Percentiles rank a stretch among this genome's conserved stretches.
Conservation (phyloP, 305 asterid species). For the Fraxinus dipetala region DNA sequence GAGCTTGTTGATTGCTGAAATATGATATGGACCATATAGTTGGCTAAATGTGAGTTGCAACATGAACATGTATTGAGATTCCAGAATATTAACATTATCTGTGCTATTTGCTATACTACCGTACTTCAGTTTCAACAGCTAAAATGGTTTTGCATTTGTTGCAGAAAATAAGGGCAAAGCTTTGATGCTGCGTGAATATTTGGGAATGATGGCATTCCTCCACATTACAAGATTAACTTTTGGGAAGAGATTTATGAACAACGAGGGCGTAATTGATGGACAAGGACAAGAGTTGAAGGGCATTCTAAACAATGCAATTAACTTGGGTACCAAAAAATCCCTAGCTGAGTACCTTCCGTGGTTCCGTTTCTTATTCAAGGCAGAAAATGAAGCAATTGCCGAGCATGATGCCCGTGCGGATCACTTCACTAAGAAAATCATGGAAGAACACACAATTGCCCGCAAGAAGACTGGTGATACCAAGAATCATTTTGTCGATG, state of each 20-base stretch:
- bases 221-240: slow-evolving; percentile 35
- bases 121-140: neutral
- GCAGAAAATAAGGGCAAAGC: slow-evolving; percentile 26
- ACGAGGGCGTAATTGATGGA: slow-evolving; percentile 30
- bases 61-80: neutral
- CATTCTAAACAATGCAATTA: slow-evolving; percentile 24
- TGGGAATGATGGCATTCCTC: slow-evolving; percentile 33
- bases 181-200: slow-evolving; percentile 27
- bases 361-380: slow-evolving; percentile 28
- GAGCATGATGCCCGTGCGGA: slow-evolving; percentile 26
- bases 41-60: neutral
- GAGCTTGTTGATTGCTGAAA: neutral
- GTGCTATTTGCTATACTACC: neutral
- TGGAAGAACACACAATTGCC: slow-evolving; percentile 34
- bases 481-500: slow-evolving; percentile 33
- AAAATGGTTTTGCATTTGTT: neutral
- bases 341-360: slow-evolving; percentile 29
- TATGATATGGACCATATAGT: neutral
- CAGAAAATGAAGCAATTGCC: slow-evolving; percentile 24
- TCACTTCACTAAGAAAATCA: slow-evolving; percentile 22
- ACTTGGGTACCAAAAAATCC: slow-evolving; percentile 25
- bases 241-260: slow-evolving; percentile 32
- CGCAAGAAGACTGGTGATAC: slow-evolving; percentile 29
- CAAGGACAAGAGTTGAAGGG: slow-evolving; percentile 34
- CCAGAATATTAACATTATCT: neutral